Evolutionary conservation across 2,329 filamentous ascomycete species (phyloP).

Genomic region (Calcarisporium arbuscula): DNA sequence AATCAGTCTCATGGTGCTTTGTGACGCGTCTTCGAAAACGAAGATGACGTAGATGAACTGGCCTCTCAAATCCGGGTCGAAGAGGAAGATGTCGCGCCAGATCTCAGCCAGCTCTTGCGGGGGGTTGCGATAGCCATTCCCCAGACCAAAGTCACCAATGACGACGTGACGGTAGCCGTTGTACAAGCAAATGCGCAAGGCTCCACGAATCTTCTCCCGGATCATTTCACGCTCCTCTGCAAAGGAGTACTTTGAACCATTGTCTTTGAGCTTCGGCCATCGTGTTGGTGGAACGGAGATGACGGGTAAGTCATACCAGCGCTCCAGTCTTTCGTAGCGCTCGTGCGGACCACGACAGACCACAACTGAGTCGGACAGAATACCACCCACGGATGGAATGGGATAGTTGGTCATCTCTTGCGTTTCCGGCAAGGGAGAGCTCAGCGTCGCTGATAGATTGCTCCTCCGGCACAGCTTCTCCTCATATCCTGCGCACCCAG

Average conservation of each 20-base stretch:
- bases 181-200: slow-evolving; percentile 62
- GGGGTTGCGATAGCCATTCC: slow-evolving; percentile 58
- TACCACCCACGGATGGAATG: slow-evolving; percentile 61
- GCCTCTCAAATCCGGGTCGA: slow-evolving; percentile 55
- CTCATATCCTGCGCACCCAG: slow-evolving; percentile 41
- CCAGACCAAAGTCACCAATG: slow-evolving; percentile 59
- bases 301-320: slow-evolving; percentile 59
- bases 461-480: slow-evolving; percentile 70
- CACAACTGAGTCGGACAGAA: slow-evolving; percentile 65
- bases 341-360: slow-evolving; percentile 67
- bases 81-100: slow-evolving; percentile 59
- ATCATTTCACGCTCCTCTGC: slow-evolving; percentile 64
- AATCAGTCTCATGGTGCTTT: slow-evolving; percentile 48
- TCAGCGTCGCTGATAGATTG: slow-evolving; percentile 64
- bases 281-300: slow-evolving; percentile 67
- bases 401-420: slow-evolving; percentile 55
- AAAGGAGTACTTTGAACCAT: slow-evolving; percentile 65
- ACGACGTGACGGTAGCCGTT: slow-evolving; percentile 51
- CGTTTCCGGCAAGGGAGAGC: slow-evolving; percentile 49
- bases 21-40: slow-evolving; percentile 52
- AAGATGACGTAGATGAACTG: slow-evolving; percentile 58
- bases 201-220: slow-evolving; percentile 64
- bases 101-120: slow-evolving; percentile 58
- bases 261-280: slow-evolving; percentile 65
- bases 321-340: slow-evolving; percentile 50